These are phyloP conservation scores for Fusarium acutatum DNA, from an alignment of 2,329 filamentous ascomycete genomes.

Conservation along the genomic window DNA sequence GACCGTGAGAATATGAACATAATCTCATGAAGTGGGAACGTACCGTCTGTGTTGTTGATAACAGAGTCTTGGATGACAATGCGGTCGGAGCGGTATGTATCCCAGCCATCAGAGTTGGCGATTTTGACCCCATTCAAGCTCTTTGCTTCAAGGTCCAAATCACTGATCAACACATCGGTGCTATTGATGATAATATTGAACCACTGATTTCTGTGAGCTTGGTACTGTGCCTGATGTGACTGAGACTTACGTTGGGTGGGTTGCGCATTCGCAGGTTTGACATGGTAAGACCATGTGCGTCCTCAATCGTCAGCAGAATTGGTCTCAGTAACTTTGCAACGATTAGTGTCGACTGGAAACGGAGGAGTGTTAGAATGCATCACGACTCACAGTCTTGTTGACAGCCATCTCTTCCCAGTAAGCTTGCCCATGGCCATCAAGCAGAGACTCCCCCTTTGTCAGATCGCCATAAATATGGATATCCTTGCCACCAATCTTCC, in stretches of 20 bases:
- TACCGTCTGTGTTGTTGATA: conserved; percentile 46
- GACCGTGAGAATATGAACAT: background rate
- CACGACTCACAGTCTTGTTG: conserved; percentile 42
- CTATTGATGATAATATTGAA: conserved; percentile 72
- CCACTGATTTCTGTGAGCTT: conserved; percentile 36
- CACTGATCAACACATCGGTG: conserved; percentile 68
- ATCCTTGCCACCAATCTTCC: conserved; percentile 46
- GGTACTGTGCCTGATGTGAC: fast-evolving
- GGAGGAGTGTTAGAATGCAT: fast-evolving
- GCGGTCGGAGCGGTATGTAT: conserved; percentile 68
- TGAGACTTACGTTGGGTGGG: conserved; percentile 49
- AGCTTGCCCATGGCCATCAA: conserved; percentile 53
- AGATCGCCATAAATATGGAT: conserved; percentile 73
- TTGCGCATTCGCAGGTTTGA: conserved; percentile 68
- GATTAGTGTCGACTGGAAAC: background rate
- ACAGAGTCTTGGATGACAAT: conserved; percentile 75
- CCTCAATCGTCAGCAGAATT: conserved; percentile 36
- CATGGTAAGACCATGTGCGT: conserved; percentile 61
- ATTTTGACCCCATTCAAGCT: conserved; percentile 37
- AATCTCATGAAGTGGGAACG: fast-evolving
- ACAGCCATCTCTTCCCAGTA: conserved; percentile 36
- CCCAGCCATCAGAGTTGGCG: conserved; percentile 71
- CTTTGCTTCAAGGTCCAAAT: conserved; percentile 65
- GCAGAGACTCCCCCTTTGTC: conserved; percentile 72
- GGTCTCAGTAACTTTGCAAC: conserved; percentile 28